Evolutionary conservation across 345 rosid species (phyloP).

Genomic region (Orychophragmus violaceus): DNA sequence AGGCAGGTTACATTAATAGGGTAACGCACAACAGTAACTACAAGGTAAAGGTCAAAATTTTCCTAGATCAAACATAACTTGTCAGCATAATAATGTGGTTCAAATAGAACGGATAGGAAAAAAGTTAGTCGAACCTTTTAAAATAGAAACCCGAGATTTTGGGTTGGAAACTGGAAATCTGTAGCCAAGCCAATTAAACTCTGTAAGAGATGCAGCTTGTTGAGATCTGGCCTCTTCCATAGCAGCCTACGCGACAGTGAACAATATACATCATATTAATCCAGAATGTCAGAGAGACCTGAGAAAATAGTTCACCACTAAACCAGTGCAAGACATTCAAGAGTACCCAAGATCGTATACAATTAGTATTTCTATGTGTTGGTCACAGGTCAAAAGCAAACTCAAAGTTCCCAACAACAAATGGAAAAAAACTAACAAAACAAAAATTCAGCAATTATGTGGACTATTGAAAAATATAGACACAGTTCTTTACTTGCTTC

Average conservation of each 20-base stretch:
- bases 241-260: slow-evolving; percentile 56
- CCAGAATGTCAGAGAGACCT: neutral
- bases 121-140: slow-evolving; percentile 56
- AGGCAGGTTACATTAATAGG: neutral
- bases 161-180: slow-evolving; percentile 87
- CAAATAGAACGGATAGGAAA: neutral
- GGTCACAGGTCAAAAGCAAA: neutral
- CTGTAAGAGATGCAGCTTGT: slow-evolving; percentile 94
- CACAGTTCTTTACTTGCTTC: neutral
- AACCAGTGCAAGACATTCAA: slow-evolving; percentile 7
- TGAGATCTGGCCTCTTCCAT: slow-evolving; percentile 98
- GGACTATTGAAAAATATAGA: neutral
- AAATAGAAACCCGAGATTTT: slow-evolving; percentile 85
- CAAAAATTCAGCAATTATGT: neutral
- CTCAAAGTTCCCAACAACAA: neutral
- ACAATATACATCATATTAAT: neutral
- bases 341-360: neutral
- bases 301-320: neutral
- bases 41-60: neutral
- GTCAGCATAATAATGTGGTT: neutral
- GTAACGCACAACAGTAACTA: neutral
- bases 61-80: neutral
- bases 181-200: slow-evolving; percentile 95
- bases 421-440: neutral
- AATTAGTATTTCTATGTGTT: neutral